Base-by-base conservation (phyloP, 73 alveolate genomes). In the Paramecium pentaurelia region DNA sequence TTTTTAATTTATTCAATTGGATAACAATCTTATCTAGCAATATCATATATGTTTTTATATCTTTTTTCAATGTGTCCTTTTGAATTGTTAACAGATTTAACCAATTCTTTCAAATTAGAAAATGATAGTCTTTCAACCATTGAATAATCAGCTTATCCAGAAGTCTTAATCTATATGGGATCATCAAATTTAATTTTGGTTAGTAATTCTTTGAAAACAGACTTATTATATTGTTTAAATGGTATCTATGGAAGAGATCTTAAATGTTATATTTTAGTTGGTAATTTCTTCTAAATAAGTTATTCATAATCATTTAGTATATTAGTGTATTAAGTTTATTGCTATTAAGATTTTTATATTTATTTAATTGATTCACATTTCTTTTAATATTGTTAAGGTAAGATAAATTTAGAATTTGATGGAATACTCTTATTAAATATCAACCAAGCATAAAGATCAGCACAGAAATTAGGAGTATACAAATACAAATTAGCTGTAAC, bases 21-120 rank as follows among this genome's bases (percentile, higher is more conserved):
- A n/a, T 54, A 54, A 14, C 70, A 68, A 68, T 68, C 84, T 68
- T 68, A 68, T 68, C 84, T 68, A n/a, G 84, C 47, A 12, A 68
- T 68, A n/a, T 68, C 84, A 68, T 68, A 34, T 11, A 68, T 68
- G 84, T 28, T 34, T 68, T 68, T 68, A 27, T 28, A 68, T 68
- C 47, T 68, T 34, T 68, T 68, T 34, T 68, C 84, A 6, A 68
- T 32, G 27, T 68, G 25, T 10, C 51, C 40, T 32, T 68, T 28
- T 14, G 27, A 28, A 32, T 14, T 34, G 30, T 68, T 32, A 68
- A 51, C 40, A 11, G 40, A 68, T 18, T 68, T 68, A 10, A 68
- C 84, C 9, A 68, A 32, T 7, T 68, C 84, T 14, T 68, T 68
- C 28, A 68, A 34, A 8, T 68, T 68, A 68, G 51, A 32, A 8